phyloP scores from a whole-genome alignment of 192 early-diverging fungal species.

The Allomyces macrogynus region DNA sequence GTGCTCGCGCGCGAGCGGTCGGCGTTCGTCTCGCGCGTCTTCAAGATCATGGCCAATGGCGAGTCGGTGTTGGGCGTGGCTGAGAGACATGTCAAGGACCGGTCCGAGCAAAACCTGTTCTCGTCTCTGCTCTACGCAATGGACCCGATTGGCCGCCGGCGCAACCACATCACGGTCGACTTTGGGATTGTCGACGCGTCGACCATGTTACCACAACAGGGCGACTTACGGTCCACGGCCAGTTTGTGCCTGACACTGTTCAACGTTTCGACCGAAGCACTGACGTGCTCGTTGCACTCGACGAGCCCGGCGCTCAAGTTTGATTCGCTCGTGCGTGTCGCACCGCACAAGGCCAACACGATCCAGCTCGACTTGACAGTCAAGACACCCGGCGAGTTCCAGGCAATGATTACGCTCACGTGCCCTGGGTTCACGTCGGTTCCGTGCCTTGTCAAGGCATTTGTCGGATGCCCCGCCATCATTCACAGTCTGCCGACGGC shows the following conservation, averaged over 20 bases:
- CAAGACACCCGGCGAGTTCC: neutral
- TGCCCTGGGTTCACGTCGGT: constrained; percentile 43
- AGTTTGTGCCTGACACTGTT: constrained; percentile 25
- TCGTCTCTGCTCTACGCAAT: constrained; percentile 12
- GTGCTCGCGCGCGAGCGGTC: constrained; percentile 28
- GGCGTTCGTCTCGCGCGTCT: constrained; percentile 18
- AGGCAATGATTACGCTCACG: constrained; percentile 29
- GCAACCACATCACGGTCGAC: constrained; percentile 16
- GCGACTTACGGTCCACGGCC: neutral
- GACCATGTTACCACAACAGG: neutral
- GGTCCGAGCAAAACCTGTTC: neutral
- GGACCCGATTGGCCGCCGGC: constrained; percentile 15
- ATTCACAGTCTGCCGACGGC: constrained; percentile 14
- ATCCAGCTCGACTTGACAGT: constrained; percentile 23
- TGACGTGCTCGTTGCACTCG: constrained; percentile 10
- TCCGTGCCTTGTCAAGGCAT: constrained; percentile 24
- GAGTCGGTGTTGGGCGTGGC: neutral
- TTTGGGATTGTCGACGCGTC: constrained; percentile 23
- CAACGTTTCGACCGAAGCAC: constrained; percentile 21
- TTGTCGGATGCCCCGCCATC: constrained; percentile 26
- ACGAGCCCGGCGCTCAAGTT: neutral
- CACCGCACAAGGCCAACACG: constrained; percentile 28
- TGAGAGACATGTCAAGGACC: neutral
- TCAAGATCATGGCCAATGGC: neutral
- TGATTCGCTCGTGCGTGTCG: constrained; percentile 18